Evolutionary conservation across 2,329 filamentous ascomycete species (phyloP).

Genomic region (Zymoseptoria crescenta): DNA sequence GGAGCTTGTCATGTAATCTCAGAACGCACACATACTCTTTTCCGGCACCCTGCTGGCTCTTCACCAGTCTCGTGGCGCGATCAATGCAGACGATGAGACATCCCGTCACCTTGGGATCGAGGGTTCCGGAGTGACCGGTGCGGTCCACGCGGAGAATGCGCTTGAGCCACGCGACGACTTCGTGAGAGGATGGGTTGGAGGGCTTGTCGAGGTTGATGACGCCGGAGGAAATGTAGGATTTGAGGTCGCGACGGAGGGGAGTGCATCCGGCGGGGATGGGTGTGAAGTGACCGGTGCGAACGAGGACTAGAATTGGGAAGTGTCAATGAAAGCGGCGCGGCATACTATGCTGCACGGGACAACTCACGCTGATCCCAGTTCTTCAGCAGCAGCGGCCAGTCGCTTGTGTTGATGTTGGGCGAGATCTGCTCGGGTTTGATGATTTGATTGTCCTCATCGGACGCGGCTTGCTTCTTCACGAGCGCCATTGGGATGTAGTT

Average conservation of each 20-base stretch:
- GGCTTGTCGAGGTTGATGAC: slow-evolving; percentile 98
- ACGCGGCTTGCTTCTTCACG: slow-evolving; percentile 27
- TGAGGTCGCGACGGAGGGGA: slow-evolving; percentile 87
- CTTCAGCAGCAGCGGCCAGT: slow-evolving; percentile 89
- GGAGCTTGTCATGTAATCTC: slow-evolving; percentile 88
- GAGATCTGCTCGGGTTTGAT: slow-evolving; percentile 87
- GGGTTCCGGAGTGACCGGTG: slow-evolving; percentile 95
- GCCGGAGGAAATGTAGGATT: slow-evolving; percentile 93
- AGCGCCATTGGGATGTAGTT: slow-evolving; percentile 20
- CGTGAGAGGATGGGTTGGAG: slow-evolving; percentile 94
- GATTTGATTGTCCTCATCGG: slow-evolving; percentile 60
- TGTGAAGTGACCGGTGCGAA: slow-evolving; percentile 93
- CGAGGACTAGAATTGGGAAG: slow-evolving; percentile 55
- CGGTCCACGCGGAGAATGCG: slow-evolving; percentile 91
- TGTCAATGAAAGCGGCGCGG: neutral
- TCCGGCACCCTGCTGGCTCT: slow-evolving; percentile 96
- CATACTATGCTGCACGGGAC: neutral
- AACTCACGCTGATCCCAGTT: slow-evolving; percentile 80
- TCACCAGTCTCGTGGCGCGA: slow-evolving; percentile 92
- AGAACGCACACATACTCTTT: slow-evolving; percentile 99
- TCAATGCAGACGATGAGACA: slow-evolving; percentile 94
- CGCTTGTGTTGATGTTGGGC: slow-evolving; percentile 73
- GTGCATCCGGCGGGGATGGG: slow-evolving; percentile 90
- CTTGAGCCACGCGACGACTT: slow-evolving; percentile 99
- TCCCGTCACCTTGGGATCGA: slow-evolving; percentile 96